These are phyloP conservation scores for Kwoniella shivajii DNA, from an alignment of 1,284 basidiomycete species.

Conservation along the genomic window DNA sequence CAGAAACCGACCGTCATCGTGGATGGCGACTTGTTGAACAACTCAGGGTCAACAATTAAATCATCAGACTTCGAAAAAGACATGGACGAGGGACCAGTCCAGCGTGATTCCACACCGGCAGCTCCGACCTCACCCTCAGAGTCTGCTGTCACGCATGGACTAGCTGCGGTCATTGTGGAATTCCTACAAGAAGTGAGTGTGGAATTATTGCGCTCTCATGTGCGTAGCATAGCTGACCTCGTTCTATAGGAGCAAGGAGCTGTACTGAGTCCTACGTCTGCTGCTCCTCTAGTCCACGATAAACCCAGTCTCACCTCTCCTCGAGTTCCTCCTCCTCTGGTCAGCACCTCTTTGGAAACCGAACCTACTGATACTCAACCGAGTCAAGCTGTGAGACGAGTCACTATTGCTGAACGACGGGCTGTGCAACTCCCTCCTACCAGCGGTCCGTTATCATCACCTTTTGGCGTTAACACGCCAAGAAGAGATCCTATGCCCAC, in stretches of 20 bases:
- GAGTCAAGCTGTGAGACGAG: slow-evolving; percentile 13
- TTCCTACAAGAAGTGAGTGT: not conserved
- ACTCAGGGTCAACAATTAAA: too few relatives aligned
- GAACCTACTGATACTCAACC: not conserved
- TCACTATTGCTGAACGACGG: slow-evolving; percentile 42
- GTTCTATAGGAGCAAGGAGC: not conserved
- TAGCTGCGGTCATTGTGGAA: not conserved
- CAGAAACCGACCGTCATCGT: too few relatives aligned
- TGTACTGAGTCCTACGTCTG: slow-evolving; percentile 2
- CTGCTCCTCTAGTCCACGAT: not conserved
- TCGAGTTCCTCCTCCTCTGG: not conserved
- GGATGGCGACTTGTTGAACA: too few relatives aligned
- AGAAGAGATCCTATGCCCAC: slow-evolving; percentile 32
- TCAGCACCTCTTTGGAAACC: not conserved
- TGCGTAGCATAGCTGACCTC: too few relatives aligned
- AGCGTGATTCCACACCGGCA: too few relatives aligned
- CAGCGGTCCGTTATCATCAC: slow-evolving; percentile 25
- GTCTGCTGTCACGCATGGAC: not conserved
- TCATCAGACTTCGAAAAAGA: too few relatives aligned
- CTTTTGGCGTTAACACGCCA: slow-evolving; percentile 21
- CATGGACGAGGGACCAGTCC: too few relatives aligned
- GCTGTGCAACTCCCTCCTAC: slow-evolving; percentile 31
- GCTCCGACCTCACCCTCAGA: too few relatives aligned
- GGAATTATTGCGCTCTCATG: too few relatives aligned
- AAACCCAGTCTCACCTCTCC: not conserved